Percentiles rank a stretch among this genome's conserved stretches.
These are phyloP conservation scores for Echinochloa phyllopogon DNA, from an alignment of 176 grass and related monocot species.

Conservation along the genomic window DNA sequence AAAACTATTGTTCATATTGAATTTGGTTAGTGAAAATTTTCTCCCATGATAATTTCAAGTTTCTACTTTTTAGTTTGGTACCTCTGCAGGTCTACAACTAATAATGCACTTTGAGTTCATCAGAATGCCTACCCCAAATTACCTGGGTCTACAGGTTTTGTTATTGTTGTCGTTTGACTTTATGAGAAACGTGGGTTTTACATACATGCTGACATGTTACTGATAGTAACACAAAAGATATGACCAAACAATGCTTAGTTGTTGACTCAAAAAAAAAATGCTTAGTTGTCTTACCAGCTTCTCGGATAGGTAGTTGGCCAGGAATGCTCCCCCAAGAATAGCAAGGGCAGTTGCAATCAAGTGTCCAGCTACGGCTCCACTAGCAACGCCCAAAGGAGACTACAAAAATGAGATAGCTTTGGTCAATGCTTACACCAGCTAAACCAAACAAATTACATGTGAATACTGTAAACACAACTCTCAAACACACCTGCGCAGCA, in stretches of 20 bases:
- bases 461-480: background rate
- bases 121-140: background rate
- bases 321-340: slow-evolving; percentile 83
- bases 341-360: slow-evolving; percentile 82
- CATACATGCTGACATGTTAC: background rate
- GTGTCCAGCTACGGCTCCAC: slow-evolving; percentile 90
- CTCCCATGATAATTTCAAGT: background rate
- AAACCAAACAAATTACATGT: slow-evolving; percentile 31
- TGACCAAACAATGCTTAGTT: background rate
- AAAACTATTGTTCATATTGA: background rate
- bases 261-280: too few relatives aligned
- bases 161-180: background rate
- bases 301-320: slow-evolving; percentile 92
- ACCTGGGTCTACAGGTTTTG: background rate
- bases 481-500: slow-evolving; percentile 79
- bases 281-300: slow-evolving; percentile 65
- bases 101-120: background rate
- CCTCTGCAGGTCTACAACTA: background rate
- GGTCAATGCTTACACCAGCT: slow-evolving; percentile 8
- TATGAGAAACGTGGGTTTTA: background rate
- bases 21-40: background rate
- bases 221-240: background rate
- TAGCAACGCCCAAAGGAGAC: slow-evolving; percentile 91
- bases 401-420: slow-evolving; percentile 35
- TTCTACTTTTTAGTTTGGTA: background rate